Evolutionary conservation across 2,329 filamentous ascomycete genomes (phyloP).

Genomic region (Thielaviopsis ethacetica): DNA sequence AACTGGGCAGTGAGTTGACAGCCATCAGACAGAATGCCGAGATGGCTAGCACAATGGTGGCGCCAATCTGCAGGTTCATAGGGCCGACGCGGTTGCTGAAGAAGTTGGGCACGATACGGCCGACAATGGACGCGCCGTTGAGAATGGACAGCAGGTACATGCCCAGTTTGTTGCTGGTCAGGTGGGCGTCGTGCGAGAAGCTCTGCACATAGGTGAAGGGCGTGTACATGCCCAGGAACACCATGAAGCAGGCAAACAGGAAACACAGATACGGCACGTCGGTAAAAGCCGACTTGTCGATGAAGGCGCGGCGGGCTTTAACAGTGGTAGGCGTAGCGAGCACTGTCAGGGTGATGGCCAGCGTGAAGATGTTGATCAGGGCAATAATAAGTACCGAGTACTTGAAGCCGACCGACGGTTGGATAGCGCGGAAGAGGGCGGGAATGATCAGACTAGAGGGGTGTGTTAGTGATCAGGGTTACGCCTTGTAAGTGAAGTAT

Average conservation of each 20-base stretch:
- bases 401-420: constrained; percentile 18
- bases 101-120: constrained; percentile 30
- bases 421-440: constrained; percentile 21
- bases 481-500: neutral
- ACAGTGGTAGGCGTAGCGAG: constrained; percentile 16
- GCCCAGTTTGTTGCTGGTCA: constrained; percentile 19
- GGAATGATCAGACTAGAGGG: constrained; percentile 20
- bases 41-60: constrained; percentile 20
- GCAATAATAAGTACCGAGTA: constrained; percentile 22
- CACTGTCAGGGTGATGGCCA: constrained; percentile 18
- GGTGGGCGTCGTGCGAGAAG: constrained; percentile 23
- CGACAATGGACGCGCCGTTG: constrained; percentile 32
- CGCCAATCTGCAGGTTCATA: constrained; percentile 24
- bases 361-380: constrained; percentile 20
- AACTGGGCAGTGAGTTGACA: constrained; percentile 20
- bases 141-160: constrained; percentile 33
- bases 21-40: constrained; percentile 25
- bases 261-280: constrained; percentile 19
- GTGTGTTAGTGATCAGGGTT: neutral
- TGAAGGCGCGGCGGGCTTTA: constrained; percentile 14
- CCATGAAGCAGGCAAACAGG: constrained; percentile 20
- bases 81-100: constrained; percentile 26
- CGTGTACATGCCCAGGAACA: constrained; percentile 21
- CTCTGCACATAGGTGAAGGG: constrained; percentile 29
- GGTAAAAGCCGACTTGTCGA: constrained; percentile 18